Evolutionary conservation across 2,329 filamentous ascomycete species (phyloP).

Genomic region (Seiridium cupressi): DNA sequence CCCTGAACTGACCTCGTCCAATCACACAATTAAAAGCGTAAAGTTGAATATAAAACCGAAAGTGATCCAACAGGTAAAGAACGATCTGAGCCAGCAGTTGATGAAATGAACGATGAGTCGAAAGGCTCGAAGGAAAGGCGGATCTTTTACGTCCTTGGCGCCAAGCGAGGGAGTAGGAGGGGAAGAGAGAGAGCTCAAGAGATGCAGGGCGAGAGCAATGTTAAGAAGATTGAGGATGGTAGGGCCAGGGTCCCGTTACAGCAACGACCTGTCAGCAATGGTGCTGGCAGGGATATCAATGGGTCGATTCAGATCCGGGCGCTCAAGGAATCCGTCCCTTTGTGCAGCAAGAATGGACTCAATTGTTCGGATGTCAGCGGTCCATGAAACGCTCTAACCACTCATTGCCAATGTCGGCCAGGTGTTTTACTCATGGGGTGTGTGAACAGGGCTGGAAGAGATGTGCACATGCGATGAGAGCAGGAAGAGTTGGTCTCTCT

Average conservation of each 20-base stretch:
- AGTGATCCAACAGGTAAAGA: slow-evolving; percentile 38
- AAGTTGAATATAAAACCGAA: slow-evolving; percentile 21
- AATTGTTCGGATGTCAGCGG: slow-evolving; percentile 35
- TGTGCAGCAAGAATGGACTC: slow-evolving; percentile 5
- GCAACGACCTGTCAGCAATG: slow-evolving; percentile 18
- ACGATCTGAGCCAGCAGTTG: slow-evolving; percentile 62
- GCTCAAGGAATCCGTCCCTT: slow-evolving; percentile 3
- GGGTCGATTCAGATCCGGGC: slow-evolving; percentile 4
- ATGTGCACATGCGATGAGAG: neutral
- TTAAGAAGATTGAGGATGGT: slow-evolving; percentile 23
- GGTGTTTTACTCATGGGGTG: neutral
- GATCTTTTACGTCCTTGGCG: slow-evolving; percentile 45
- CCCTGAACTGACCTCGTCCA: slow-evolving; percentile 9
- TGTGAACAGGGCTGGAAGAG: slow-evolving; percentile 4
- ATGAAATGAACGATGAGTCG: slow-evolving; percentile 39
- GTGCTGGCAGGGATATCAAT: neutral
- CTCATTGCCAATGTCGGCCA: slow-evolving; percentile 11
- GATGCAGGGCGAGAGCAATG: slow-evolving; percentile 32
- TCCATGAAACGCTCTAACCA: slow-evolving; percentile 36
- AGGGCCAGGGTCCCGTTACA: slow-evolving; percentile 37
- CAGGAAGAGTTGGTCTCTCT: neutral
- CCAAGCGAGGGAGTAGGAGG: slow-evolving; percentile 30
- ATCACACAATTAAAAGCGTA: slow-evolving; percentile 23
- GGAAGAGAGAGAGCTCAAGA: slow-evolving; percentile 13
- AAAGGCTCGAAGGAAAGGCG: slow-evolving; percentile 34